A percentile compares a stretch with the other conserved stretches of the same genome.
phyloP scores from a whole-genome alignment of 192 early-diverging fungal genomes.

The Haplosporangium gracile region DNA sequence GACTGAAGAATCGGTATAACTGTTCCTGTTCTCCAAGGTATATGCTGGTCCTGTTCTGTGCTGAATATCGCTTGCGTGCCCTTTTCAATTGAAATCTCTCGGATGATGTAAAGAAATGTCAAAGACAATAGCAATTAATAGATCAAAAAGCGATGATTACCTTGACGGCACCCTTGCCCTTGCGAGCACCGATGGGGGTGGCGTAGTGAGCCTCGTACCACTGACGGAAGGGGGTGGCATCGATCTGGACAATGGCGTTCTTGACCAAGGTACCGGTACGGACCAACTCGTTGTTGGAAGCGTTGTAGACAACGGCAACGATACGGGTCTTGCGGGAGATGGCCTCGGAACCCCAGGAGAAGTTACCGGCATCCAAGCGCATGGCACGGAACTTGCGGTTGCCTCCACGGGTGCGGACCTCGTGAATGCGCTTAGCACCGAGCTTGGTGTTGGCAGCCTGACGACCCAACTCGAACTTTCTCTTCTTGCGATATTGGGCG shows the following conservation, averaged over 20 bases:
- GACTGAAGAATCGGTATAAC: too few species aligned
- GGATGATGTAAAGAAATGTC: background rate
- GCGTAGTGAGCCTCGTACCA: slow-evolving; percentile 99
- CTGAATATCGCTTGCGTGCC: background rate
- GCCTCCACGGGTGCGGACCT: slow-evolving; percentile 97
- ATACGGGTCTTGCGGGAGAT: slow-evolving; percentile 97
- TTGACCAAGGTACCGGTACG: slow-evolving; percentile 99
- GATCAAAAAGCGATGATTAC: slow-evolving; percentile 18
- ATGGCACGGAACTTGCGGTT: slow-evolving; percentile 99
- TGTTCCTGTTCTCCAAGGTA: too few species aligned
- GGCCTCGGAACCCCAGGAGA: slow-evolving; percentile 97
- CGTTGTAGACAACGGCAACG: slow-evolving; percentile 96
- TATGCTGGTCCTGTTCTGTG: background rate
- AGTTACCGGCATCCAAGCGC: slow-evolving; percentile 97
- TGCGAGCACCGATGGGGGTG: slow-evolving; percentile 87
- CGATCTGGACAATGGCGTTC: slow-evolving; percentile 97
- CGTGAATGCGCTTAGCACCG: slow-evolving; percentile 96
- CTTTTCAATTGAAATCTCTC: background rate
- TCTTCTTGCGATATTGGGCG: slow-evolving; percentile 99
- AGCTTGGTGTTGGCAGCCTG: slow-evolving; percentile 99
- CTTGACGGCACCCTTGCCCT: slow-evolving; percentile 68
- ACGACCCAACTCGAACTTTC: slow-evolving; percentile 99
- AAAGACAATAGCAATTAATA: background rate
- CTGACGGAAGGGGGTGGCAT: slow-evolving; percentile 99
- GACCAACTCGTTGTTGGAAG: slow-evolving; percentile 99